Base-by-base conservation (phyloP, 2,329 filamentous ascomycete genomes). In the Zasmidium angulare region DNA sequence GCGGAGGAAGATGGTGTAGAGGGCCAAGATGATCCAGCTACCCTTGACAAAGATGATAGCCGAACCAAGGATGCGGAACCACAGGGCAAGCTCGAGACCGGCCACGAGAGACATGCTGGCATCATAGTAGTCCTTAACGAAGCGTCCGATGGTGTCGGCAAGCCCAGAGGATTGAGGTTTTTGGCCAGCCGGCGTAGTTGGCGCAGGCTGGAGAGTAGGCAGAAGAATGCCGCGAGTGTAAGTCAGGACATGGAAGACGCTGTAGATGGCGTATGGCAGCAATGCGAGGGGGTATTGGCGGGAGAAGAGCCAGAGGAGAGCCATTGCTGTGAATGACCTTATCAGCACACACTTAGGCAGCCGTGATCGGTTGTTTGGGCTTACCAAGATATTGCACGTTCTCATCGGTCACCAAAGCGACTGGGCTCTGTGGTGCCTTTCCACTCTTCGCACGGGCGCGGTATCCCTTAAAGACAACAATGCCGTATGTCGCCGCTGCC, bases 41-140 rank as follows among this genome's bases (percentile, higher is more conserved):
- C 91, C 89, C 76, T 89, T 91, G 79, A 88, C 87, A 85, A 98
- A 98, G 68, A 96, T 82, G 64, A 98, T 78, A 63, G 91, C 91
- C 29, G 90, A 89, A 56, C 92, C 78, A 51, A 96, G 73, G 56
- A 99, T 80, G 71, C 95, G 91, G 77, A 89, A 80, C 88, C 93
- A 96, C 61, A 98, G 86, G 46, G 85, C 78, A 67, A 98, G 91
- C 81, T 99, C 95, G 60, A 99, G 89, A 50, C 83, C 81, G 40
- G 93, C 89, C 29, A 99, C 95, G 62, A 98, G 81, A 59, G 89
- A 90, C 95, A 99, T 99, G 77, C 91, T 96, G 62, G 86, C 80
- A 75, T 99, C 95, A 75, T 99, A 99, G 85, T 98, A 97, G 75
- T 92, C 86, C 86, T 98, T 98, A 76, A 99, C 92, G 72, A 99